These are phyloP conservation scores for Cercophora newfieldiana DNA, from an alignment of 495 filamentous ascomycete genomes.

Conservation along the genomic window DNA sequence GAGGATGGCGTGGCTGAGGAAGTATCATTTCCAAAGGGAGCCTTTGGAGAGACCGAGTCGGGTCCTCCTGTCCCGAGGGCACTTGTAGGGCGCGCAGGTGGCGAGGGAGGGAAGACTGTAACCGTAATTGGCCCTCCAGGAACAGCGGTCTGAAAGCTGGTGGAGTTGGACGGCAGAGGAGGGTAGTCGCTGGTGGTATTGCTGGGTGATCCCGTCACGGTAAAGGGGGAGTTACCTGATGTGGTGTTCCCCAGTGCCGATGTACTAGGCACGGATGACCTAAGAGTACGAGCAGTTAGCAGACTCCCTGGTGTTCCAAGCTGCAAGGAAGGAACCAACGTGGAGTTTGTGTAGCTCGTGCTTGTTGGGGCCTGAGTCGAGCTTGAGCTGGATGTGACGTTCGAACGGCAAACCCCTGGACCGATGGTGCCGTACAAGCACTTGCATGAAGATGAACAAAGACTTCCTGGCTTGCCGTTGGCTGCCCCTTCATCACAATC, in stretches of 20 bases:
- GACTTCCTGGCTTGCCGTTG: conserved; percentile 40
- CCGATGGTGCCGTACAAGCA: conserved; percentile 31
- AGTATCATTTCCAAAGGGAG: background rate
- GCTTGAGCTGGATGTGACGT: conserved; percentile 22
- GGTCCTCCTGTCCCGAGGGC: background rate
- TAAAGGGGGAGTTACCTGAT: conserved; percentile 4
- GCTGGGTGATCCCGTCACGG: conserved; percentile 19
- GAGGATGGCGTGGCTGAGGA: background rate
- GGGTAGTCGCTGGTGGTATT: conserved; percentile 1
- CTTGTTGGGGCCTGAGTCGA: conserved; percentile 14
- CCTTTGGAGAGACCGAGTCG: background rate
- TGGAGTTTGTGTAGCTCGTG: conserved; percentile 21
- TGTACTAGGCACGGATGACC: conserved; percentile 12
- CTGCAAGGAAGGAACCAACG: conserved; percentile 11
- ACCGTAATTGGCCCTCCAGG: conserved; percentile 19
- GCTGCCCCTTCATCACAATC: conserved; percentile 47
- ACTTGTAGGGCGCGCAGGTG: background rate
- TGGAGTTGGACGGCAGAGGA: conserved; percentile 1
- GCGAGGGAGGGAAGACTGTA: conserved; percentile 19
- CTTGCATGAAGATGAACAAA: conserved; percentile 46
- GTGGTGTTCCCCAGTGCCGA: conserved; percentile 14
- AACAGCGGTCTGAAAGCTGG: background rate
- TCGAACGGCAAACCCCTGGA: conserved; percentile 30
- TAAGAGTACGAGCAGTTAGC: conserved; percentile 1
- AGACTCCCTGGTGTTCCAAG: background rate